phyloP scores from a whole-genome alignment of 768 basidiomycete genomes.

The Pulveroboletus sp. region DNA sequence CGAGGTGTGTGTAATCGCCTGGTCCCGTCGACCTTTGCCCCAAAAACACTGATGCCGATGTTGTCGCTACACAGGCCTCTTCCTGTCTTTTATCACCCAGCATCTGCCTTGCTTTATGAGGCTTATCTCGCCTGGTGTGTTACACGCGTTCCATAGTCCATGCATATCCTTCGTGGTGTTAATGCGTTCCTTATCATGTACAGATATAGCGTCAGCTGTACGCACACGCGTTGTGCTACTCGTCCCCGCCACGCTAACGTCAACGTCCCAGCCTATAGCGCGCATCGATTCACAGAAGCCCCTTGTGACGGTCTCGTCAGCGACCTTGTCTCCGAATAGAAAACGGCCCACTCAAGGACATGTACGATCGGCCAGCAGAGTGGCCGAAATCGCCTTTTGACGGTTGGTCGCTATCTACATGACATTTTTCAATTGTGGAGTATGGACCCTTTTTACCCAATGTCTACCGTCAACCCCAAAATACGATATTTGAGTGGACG shows the following conservation, averaged over 20 bases:
- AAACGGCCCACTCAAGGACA: constrained; percentile 1
- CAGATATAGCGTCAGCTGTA: background rate
- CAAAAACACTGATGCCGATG: too few relatives aligned
- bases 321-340: background rate
- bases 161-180: too few relatives aligned
- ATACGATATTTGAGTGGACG: too few relatives aligned
- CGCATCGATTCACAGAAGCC: background rate
- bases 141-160: too few relatives aligned
- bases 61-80: background rate
- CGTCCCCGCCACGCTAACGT: background rate
- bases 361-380: constrained; percentile 10
- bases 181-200: too few relatives aligned
- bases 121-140: constrained; percentile 2
- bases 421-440: too few relatives aligned
- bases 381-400: constrained; percentile 13
- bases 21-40: background rate
- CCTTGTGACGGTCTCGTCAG: background rate
- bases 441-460: too few relatives aligned
- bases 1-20: background rate
- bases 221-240: background rate
- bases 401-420: background rate
- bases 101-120: background rate
- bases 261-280: background rate
- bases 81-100: background rate
- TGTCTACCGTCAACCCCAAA: too few relatives aligned